Percentiles rank a stretch among this genome's conserved stretches.
phyloP scores from a whole-genome alignment of 1,284 basidiomycete species.

The Malassezia pachydermatis region DNA sequence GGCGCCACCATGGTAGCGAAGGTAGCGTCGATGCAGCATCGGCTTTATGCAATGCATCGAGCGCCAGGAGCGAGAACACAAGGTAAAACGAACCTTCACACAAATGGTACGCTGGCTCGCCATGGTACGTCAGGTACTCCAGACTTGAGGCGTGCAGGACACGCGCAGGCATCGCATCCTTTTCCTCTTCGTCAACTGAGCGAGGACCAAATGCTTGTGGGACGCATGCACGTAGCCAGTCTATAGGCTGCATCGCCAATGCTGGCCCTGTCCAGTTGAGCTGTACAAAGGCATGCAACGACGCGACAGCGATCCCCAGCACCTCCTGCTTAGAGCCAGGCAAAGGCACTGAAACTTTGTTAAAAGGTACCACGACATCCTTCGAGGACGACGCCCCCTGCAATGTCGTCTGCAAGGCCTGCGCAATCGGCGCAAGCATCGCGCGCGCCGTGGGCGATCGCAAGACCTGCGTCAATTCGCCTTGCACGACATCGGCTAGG shows the following conservation, averaged over 20 bases:
- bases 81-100: constrained; percentile 63
- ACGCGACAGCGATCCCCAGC: constrained; percentile 64
- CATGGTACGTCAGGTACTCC: constrained; percentile 67
- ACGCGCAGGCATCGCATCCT: constrained; percentile 18
- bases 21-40: constrained; percentile 11
- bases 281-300: constrained; percentile 81
- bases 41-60: constrained; percentile 51
- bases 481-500: background rate
- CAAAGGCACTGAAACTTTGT: background rate
- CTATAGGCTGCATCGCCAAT: constrained; percentile 49
- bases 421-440: constrained; percentile 3
- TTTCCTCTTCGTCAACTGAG: constrained; percentile 52
- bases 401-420: background rate
- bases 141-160: constrained; percentile 59
- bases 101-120: constrained; percentile 94
- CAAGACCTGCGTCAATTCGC: constrained; percentile 4
- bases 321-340: constrained; percentile 6
- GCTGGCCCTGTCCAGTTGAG: constrained; percentile 94
- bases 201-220: constrained; percentile 50
- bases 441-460: background rate
- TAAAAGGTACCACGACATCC: background rate
- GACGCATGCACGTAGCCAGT: constrained; percentile 48
- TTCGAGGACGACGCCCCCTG: background rate
- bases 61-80: constrained; percentile 63
- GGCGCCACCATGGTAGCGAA: constrained; percentile 57